These are phyloP conservation scores for Xylaria palmicola DNA, from an alignment of 495 filamentous ascomycete species.

Conservation along the genomic window DNA sequence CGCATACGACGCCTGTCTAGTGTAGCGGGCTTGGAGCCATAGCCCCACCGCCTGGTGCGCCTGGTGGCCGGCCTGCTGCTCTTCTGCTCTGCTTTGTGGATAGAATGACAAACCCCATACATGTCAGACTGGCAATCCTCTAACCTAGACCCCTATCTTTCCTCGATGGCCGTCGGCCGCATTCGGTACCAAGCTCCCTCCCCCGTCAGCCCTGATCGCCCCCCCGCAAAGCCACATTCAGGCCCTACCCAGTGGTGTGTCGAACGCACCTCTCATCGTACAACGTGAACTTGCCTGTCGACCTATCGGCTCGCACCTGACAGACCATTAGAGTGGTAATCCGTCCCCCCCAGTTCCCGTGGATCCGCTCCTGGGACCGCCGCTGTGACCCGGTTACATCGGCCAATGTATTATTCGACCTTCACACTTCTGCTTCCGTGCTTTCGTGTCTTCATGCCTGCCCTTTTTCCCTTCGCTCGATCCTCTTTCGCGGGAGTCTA, in stretches of 20 bases:
- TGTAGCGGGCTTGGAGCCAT: not conserved
- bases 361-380: slow-evolving; percentile 25
- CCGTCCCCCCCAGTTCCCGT: slow-evolving; percentile 9
- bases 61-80: not conserved
- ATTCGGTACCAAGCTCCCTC: slow-evolving; percentile 8
- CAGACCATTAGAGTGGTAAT: slow-evolving; percentile 5
- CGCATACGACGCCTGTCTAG: slow-evolving; percentile 2
- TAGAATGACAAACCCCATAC: not conserved
- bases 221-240: slow-evolving; percentile 20
- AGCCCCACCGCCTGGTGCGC: slow-evolving; percentile 4
- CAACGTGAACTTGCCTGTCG: slow-evolving; percentile 1
- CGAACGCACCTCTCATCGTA: slow-evolving; percentile 12
- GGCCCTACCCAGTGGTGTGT: slow-evolving; percentile 5
- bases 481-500: not conserved
- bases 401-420: slow-evolving; percentile 16
- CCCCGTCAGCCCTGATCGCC: slow-evolving; percentile 14
- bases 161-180: slow-evolving; percentile 2
- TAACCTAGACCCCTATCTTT: slow-evolving; percentile 10
- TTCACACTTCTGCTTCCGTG: slow-evolving; percentile 9
- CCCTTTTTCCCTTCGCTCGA: slow-evolving; percentile 1
- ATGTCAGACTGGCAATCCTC: not conserved
- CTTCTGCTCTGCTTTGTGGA: not conserved
- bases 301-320: slow-evolving; percentile 11
- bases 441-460: not conserved
- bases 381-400: slow-evolving; percentile 32